Conservation (phyloP, 1,139 yeast species). For the Zygosaccharomyces sapae region DNA sequence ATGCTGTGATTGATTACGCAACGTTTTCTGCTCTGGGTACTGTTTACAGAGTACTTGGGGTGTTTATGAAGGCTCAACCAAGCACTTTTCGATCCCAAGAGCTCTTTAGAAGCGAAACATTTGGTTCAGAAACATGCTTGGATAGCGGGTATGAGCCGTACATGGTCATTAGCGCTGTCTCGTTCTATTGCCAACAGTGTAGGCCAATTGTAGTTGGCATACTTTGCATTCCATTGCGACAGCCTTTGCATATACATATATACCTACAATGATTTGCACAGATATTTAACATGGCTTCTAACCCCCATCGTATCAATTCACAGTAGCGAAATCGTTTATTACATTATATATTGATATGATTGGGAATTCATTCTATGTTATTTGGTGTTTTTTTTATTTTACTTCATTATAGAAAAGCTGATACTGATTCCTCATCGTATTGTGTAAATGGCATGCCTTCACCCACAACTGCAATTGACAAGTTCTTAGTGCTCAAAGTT, state of each 20-base stretch:
- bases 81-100: constrained; percentile 49
- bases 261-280: not conserved
- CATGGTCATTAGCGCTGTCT: constrained; percentile 56
- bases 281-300: not conserved
- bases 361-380: not conserved
- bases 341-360: constrained; percentile 1
- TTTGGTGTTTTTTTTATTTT: not conserved
- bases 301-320: not conserved
- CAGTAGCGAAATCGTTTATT: constrained; percentile 3
- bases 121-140: constrained; percentile 38
- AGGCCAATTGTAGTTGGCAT: constrained; percentile 2
- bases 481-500: constrained; percentile 76
- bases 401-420: constrained; percentile 43
- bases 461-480: constrained; percentile 90
- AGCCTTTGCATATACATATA: not conserved
- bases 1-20: constrained; percentile 56
- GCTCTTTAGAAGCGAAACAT: constrained; percentile 41
- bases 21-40: constrained; percentile 50
- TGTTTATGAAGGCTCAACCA: constrained; percentile 50
- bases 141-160: constrained; percentile 55
- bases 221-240: not conserved
- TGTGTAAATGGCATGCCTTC: constrained; percentile 66
- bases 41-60: constrained; percentile 51
- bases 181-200: constrained; percentile 39
- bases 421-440: constrained; percentile 83